A percentile compares a stretch with the other conserved stretches of the same genome.
Evolutionary conservation across 179 eudicot genomes (phyloP).

Genomic region (Beta lomatogona): DNA sequence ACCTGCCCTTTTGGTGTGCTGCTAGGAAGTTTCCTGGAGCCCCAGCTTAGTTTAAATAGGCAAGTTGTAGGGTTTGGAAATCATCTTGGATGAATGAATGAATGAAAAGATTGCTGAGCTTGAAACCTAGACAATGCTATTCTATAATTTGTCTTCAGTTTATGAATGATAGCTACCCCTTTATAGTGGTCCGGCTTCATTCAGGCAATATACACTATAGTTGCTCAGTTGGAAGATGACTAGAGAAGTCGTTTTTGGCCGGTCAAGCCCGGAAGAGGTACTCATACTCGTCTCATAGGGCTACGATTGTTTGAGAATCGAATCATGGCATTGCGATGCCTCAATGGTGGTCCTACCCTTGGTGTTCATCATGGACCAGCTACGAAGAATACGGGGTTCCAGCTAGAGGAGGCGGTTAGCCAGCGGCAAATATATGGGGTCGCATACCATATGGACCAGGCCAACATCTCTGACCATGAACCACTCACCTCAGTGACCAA

Average conservation of each 20-base stretch:
- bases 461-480: background rate
- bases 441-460: background rate
- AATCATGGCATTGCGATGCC: background rate
- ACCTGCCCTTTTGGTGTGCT: too few species aligned
- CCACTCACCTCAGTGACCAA: background rate
- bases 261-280: background rate
- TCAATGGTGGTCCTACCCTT: background rate
- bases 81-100: too few species aligned
- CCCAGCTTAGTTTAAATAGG: too few species aligned
- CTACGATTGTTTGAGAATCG: background rate
- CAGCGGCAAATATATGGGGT: background rate
- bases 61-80: too few species aligned
- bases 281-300: background rate
- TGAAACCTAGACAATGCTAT: too few species aligned
- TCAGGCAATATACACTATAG: too few species aligned
- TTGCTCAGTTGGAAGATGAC: background rate
- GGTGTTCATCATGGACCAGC: background rate
- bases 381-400: background rate
- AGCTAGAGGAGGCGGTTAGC: background rate
- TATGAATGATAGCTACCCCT: too few species aligned
- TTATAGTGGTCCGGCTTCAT: too few species aligned
- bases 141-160: too few species aligned
- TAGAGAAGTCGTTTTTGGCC: background rate
- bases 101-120: too few species aligned
- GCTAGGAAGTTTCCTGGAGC: too few species aligned